These are phyloP conservation scores for Skeletonema costatum DNA, from an alignment of 108 stramenopile species.

Conservation along the genomic window DNA sequence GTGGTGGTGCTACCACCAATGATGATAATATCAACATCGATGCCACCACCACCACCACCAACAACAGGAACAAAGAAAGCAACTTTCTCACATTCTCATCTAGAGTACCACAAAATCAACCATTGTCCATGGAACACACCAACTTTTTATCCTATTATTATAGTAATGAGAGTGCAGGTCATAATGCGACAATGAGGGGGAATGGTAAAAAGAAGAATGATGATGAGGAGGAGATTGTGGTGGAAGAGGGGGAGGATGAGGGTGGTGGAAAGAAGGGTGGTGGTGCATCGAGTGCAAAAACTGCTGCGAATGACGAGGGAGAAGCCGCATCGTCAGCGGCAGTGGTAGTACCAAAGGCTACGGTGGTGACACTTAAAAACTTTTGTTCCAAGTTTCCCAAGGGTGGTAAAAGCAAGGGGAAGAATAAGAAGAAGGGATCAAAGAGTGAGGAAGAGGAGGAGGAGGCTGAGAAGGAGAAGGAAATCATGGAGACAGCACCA, in stretches of 20 bases:
- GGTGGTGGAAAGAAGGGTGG: neutral
- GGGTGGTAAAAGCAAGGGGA: neutral
- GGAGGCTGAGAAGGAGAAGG: neutral
- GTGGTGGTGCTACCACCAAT: neutral
- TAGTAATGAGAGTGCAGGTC: conserved; percentile 5
- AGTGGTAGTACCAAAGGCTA: neutral
- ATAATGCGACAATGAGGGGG: neutral
- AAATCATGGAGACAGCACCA: neutral
- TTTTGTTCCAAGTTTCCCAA: conserved; percentile 27
- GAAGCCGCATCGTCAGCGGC: neutral
- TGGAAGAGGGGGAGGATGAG: neutral
- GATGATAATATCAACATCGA: neutral
- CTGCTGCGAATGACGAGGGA: neutral
- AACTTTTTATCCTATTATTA: conserved; percentile 29
- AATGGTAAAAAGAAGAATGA: neutral
- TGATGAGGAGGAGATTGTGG: neutral
- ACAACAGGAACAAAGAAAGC: neutral
- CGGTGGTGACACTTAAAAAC: neutral
- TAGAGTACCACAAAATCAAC: neutral
- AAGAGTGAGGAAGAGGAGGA: neutral
- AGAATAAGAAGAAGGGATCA: neutral
- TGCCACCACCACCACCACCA: neutral
- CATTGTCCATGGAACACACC: conserved; percentile 9
- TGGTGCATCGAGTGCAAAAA: neutral
- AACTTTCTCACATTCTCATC: neutral